Evolutionary conservation across 2,329 filamentous ascomycete genomes (phyloP), one percentile per base, ranked within the genome.

Genomic region (Colletotrichum endophyticum): DNA sequence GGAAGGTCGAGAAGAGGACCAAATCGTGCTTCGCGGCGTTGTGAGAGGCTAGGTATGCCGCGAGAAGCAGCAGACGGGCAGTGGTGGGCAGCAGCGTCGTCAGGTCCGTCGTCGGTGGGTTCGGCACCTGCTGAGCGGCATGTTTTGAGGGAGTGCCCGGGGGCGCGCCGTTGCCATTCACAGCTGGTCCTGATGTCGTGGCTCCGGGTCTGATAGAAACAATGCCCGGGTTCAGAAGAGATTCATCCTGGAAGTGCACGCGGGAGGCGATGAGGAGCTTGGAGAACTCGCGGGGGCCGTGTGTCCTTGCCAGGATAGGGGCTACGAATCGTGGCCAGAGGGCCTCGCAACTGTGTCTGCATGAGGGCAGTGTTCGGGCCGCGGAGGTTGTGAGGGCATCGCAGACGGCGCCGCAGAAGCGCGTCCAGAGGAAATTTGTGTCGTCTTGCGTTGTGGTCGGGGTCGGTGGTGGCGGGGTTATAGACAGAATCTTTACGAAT

Each of bases 301-400:
- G 92, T 11, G 94, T 93, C n/a, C 94, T 94, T 2, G 92, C 91
- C 2, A 93, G 85, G 28, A 99, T 91, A 0, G 96, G 96, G 8
- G 92, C 90, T 1, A 95, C 93, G 84, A 99, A 99, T 6, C 93
- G 91, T 13, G 94, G 93, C 97, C 97, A 99, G 25, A 99, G 90
- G 59, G 93, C 91, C 66, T 91, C 85, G 81, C 94, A 96, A 66
- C 94, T 91, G 44, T 91, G 90, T 5, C 88, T 89, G 79, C 98
- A 96, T 13, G 91, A 91, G 2, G 94, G 89, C 16, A 99, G 89
- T 49, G 96, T 96, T 66, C 96, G 92, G 1, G 94, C 94, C 5
- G 95, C 95, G 63, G 95, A 92, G 78, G 94, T 95, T 66, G 94
- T 92, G 15, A 99, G 89, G 1, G 96, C 93, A 82, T 99, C 97